Percentiles rank a stretch among this genome's conserved stretches.
phyloP scores from a whole-genome alignment of 148 eudicot species.

The Chenopodium berlandieri region DNA sequence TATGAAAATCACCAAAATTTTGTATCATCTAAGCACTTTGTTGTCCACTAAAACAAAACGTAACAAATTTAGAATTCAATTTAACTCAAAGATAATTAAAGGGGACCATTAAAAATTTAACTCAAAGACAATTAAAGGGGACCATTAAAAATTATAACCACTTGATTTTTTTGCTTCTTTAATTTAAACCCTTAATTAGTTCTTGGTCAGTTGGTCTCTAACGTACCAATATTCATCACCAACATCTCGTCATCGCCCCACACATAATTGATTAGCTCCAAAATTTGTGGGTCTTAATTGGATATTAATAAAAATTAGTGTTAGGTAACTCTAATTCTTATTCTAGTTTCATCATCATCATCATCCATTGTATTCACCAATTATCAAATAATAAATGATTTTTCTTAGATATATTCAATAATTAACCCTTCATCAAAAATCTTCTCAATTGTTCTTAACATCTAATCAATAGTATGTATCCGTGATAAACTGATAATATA shows the following conservation, averaged over 20 bases:
- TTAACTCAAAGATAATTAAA: neutral
- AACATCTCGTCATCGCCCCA: neutral
- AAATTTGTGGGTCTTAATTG: neutral
- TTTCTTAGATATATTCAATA: neutral
- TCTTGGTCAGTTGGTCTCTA: neutral
- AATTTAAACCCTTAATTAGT: neutral
- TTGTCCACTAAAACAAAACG: neutral
- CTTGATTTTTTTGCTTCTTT: neutral
- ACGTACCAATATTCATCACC: neutral
- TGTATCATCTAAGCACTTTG: neutral
- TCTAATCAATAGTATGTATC: conserved; percentile 7
- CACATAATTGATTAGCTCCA: neutral
- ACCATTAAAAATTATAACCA: neutral
- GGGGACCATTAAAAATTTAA: neutral
- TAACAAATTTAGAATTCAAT: neutral
- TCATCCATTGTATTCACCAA: neutral
- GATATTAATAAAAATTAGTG: neutral
- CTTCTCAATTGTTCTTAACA: conserved; percentile 13
- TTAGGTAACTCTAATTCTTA: neutral
- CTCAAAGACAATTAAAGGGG: neutral
- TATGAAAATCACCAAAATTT: neutral
- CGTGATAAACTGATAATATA: no score
- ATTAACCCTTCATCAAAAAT: neutral
- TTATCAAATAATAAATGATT: no score
- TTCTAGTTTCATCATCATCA: neutral